phyloP scores from a whole-genome alignment of 2,329 filamentous ascomycete species.

The Fusarium duplospermum region DNA sequence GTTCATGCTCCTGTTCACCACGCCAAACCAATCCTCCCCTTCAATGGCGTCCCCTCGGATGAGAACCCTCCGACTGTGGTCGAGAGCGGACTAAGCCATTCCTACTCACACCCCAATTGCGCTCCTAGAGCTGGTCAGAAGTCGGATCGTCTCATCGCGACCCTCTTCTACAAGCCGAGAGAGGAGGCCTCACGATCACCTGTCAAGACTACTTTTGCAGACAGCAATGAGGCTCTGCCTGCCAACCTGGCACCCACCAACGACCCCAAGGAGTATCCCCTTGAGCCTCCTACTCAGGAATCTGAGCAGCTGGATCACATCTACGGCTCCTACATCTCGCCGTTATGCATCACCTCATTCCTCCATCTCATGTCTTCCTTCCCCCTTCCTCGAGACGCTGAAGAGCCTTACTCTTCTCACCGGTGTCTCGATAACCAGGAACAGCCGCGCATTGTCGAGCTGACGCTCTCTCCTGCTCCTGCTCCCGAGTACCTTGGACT shows the following conservation, averaged over 20 bases:
- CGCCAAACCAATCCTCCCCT: conserved; percentile 59
- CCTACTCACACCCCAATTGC: conserved; percentile 73
- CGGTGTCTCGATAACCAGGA: conserved; percentile 71
- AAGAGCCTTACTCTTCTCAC: conserved; percentile 69
- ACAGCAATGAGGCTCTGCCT: conserved; percentile 54
- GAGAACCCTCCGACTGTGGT: conserved; percentile 70
- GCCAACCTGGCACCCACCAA: conserved; percentile 70
- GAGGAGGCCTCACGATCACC: conserved; percentile 48
- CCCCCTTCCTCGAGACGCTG: conserved; percentile 63
- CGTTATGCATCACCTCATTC: conserved; percentile 73
- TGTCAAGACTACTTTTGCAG: conserved; percentile 42
- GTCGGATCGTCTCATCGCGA: conserved; percentile 68
- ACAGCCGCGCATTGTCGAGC: conserved; percentile 73
- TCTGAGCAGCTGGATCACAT: conserved; percentile 70
- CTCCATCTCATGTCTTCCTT: conserved; percentile 74
- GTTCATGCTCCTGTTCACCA: conserved; percentile 46
- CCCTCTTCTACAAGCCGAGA: conserved; percentile 70
- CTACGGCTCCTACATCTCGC: conserved; percentile 74
- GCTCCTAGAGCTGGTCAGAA: conserved; percentile 61
- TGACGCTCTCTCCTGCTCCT: conserved; percentile 71
- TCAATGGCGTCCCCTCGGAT: conserved; percentile 70
- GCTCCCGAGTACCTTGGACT: conserved; percentile 73
- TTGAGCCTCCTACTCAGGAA: conserved; percentile 68
- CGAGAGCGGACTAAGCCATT: conserved; percentile 71
- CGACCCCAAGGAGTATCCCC: conserved; percentile 68